Base-by-base conservation (phyloP, 306 rosid genomes). In the Trifolium dubium region DNA sequence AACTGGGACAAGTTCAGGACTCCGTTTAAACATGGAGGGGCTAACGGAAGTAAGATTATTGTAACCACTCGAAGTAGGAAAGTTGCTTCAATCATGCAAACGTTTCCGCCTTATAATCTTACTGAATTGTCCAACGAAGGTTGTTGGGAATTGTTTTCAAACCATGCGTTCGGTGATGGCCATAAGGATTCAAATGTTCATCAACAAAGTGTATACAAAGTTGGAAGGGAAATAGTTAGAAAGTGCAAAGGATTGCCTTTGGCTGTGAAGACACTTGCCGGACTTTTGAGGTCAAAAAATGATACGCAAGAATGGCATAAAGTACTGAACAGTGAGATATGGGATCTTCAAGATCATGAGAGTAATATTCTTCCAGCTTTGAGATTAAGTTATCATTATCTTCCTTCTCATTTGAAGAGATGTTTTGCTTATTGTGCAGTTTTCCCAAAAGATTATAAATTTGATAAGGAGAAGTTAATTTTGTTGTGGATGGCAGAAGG, bases 401-500 rank as follows among this genome's bases (percentile, higher is more conserved):
- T 83, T 34, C 84, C 87, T n/a, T 56, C 87, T 5, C 79, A 76
- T 76, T 72, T 79, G n/a, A 83, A 83, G 58, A 61, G 87, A 18
- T 83, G 87, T 18, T 83, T 83, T 76, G 84, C 87, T 14, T 83
- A 83, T 69, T 83, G 87, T 23, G 60, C 84, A 37, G 61, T 83
- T 17, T 79, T 83, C 18, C 87, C 84, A 17, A 80, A 83, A 72
- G 84, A 72, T 12, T 76, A 32, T 54, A 79, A 76, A 46, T 83
- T 66, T 44, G 74, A 76, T 35, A 79, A 83, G 81, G 81, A 83
- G 76, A 44, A 50, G 23, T 14, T 83, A 0, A 44, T 76, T 66
- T 83, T 83, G 81, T 17, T 83, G 79, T 79, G 84, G 84, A 76
- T 83, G 86, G 86, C 86, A 12, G 84, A 83, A 56, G 81, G 79